These are phyloP conservation scores for Cercospora zeae-maydis DNA, from an alignment of 2,329 filamentous ascomycete species.

Conservation along the genomic window DNA sequence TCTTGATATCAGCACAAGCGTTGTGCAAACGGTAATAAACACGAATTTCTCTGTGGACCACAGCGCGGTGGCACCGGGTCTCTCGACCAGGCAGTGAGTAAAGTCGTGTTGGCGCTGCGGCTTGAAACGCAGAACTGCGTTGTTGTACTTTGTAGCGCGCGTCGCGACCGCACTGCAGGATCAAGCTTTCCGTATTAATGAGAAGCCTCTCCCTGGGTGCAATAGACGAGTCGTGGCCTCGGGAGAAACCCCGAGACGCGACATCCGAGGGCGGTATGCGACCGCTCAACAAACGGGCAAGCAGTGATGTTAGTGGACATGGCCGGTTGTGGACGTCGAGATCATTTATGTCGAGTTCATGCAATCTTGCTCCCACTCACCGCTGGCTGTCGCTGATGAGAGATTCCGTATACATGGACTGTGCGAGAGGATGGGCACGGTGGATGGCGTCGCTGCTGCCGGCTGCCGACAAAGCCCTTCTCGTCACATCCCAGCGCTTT, in stretches of 20 bases:
- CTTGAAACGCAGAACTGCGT: neutral
- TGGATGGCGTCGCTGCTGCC: no score
- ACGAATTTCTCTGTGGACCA: neutral
- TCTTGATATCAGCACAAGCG: neutral
- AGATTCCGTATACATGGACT: no score
- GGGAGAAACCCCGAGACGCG: neutral
- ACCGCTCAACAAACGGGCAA: no score
- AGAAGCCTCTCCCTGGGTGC: neutral
- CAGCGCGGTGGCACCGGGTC: neutral
- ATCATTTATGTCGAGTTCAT: no score
- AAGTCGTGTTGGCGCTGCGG: neutral
- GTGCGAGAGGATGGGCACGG: no score
- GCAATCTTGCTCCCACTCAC: no score
- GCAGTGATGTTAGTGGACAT: no score
- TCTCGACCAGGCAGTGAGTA: neutral
- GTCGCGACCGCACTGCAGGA: neutral
- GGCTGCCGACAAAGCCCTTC: no score
- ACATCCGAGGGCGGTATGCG: no score
- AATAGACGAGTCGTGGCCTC: neutral
- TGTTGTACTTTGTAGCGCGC: neutral
- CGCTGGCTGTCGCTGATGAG: no score
- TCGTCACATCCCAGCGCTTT: neutral
- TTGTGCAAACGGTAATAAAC: neutral
- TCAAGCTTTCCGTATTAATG: neutral
- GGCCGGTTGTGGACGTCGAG: no score